These are phyloP conservation scores for Hamamelis virginiana DNA, from an alignment of 164 flowering plant genomes.

Conservation along the genomic window DNA sequence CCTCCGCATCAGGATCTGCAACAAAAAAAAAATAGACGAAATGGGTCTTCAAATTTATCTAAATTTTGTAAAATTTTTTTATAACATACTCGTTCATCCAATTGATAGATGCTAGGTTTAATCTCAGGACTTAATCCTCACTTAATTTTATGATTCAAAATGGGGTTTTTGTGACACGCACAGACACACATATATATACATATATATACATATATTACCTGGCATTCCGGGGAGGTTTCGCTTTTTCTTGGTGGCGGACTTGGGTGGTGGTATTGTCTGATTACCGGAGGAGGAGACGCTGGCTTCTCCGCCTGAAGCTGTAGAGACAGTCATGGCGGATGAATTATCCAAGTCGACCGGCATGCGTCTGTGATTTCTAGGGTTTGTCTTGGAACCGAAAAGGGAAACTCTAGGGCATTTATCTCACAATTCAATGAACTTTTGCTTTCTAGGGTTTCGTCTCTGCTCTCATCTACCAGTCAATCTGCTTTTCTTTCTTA, in stretches of 20 bases:
- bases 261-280: constrained; percentile 29
- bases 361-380: constrained; percentile 21
- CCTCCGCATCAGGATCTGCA: constrained; percentile 76
- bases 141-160: no score
- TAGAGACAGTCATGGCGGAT: constrained; percentile 32
- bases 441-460: constrained; percentile 23
- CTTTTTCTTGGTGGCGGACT: constrained; percentile 45
- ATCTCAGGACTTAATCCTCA: no score
- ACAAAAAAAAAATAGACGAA: constrained; percentile 4
- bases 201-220: no score
- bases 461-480: constrained; percentile 36
- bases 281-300: constrained; percentile 58
- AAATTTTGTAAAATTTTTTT: not conserved
- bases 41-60: not conserved
- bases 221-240: constrained; percentile 78
- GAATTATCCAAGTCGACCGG: constrained; percentile 46
- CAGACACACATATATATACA: no score
- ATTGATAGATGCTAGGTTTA: no score
- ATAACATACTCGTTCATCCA: no score
- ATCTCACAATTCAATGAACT: constrained; percentile 5
- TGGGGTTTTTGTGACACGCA: not conserved
- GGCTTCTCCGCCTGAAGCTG: constrained; percentile 59
- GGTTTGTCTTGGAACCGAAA: constrained; percentile 2
- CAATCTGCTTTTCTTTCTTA: constrained; percentile 24
- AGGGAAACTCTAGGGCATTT: constrained; percentile 8